Evolutionary conservation across 2,329 filamentous ascomycete species (phyloP).

Genomic region (Diaporthe citriasiana): DNA sequence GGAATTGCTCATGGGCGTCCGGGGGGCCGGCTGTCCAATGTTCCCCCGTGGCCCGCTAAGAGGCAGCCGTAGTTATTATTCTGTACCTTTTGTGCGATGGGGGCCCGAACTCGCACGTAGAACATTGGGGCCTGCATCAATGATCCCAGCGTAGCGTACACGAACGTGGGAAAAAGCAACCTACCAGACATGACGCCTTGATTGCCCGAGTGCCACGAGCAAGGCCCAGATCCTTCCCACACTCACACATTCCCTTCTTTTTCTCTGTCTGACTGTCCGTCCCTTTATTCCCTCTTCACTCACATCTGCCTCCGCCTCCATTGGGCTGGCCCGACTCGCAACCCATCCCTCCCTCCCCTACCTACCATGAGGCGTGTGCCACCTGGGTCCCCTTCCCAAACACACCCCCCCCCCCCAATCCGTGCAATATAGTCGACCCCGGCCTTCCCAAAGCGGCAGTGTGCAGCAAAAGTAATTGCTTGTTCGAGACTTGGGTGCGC

Average conservation of each 20-base stretch:
- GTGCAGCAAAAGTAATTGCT: constrained; percentile 37
- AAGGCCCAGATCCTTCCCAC: background rate
- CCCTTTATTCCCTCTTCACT: background rate
- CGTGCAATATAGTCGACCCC: constrained; percentile 7
- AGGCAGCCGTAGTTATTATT: background rate
- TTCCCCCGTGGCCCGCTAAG: background rate
- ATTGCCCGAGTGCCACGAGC: constrained; percentile 2
- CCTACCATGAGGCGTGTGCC: background rate
- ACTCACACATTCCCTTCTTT: background rate
- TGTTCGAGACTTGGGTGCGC: constrained; percentile 15
- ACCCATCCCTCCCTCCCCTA: background rate
- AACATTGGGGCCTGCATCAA: background rate
- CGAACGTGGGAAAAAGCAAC: constrained; percentile 18
- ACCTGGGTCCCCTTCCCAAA: background rate
- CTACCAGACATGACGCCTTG: constrained; percentile 16
- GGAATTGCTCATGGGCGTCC: background rate
- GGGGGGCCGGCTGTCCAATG: background rate
- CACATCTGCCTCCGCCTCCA: constrained; percentile 10
- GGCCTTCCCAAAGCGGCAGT: constrained; percentile 37
- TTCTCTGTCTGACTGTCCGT: background rate
- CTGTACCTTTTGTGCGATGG: background rate
- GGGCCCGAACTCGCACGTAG: constrained; percentile 5
- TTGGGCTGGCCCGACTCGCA: background rate
- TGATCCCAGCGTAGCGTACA: constrained; percentile 18
- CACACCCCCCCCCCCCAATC: background rate